Evolutionary conservation across 2,329 filamentous ascomycete genomes (phyloP).

Genomic region (Stagonosporopsis chrysanthemi): DNA sequence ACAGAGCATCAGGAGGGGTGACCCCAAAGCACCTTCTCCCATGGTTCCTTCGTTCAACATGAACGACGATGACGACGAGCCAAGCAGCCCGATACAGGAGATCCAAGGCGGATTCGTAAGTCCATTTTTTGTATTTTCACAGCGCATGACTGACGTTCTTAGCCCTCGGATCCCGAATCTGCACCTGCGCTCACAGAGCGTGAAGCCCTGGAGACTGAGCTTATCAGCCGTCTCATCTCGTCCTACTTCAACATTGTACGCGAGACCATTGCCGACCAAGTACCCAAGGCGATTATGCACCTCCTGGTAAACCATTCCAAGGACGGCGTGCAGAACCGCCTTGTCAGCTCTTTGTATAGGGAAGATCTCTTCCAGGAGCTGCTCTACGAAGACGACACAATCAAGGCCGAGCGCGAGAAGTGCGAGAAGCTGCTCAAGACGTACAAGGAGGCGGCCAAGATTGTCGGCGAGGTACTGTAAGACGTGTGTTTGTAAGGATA

Average conservation of each 20-base stretch:
- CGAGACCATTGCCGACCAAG: constrained; percentile 97
- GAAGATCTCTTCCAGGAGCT: constrained; percentile 90
- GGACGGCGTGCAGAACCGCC: constrained; percentile 94
- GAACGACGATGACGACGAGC: constrained; percentile 52
- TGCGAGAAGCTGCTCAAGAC: constrained; percentile 95
- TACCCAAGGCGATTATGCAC: constrained; percentile 99
- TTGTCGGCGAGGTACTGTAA: constrained; percentile 84
- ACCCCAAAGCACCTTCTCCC: constrained; percentile 60
- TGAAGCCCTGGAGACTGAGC: constrained; percentile 95
- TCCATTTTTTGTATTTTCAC: constrained; percentile 21
- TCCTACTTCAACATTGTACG: constrained; percentile 99
- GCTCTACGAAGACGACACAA: constrained; percentile 94
- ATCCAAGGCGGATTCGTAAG: constrained; percentile 67
- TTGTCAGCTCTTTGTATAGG: constrained; percentile 95
- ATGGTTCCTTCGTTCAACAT: constrained; percentile 16
- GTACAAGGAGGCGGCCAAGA: constrained; percentile 97
- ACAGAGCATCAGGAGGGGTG: constrained; percentile 79
- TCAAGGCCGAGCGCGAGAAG: constrained; percentile 98
- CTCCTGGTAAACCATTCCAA: constrained; percentile 98
- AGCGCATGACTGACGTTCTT: constrained; percentile 27
- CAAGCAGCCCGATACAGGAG: constrained; percentile 47
- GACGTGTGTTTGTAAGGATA: constrained; percentile 25
- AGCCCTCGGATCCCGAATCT: constrained; percentile 57
- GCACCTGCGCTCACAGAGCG: constrained; percentile 93
- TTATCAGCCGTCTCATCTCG: constrained; percentile 94